Percentiles rank a stretch among this genome's conserved stretches.
These are phyloP conservation scores for Elsinoe ampelina DNA, from an alignment of 2,329 filamentous ascomycete species.

Conservation along the genomic window DNA sequence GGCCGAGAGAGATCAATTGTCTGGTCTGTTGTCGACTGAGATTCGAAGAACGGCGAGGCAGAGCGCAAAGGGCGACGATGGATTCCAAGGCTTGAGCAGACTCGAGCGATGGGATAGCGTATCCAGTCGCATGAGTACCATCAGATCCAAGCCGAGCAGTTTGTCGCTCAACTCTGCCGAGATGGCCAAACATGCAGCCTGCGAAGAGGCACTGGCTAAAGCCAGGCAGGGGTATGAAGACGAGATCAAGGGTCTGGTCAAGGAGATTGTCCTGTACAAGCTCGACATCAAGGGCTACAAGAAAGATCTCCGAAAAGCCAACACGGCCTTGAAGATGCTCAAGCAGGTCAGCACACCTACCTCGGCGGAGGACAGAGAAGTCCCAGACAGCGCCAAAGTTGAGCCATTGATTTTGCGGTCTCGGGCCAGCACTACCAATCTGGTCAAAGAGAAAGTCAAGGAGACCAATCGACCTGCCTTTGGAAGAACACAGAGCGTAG, in stretches of 20 bases:
- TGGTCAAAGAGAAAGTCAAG: neutral
- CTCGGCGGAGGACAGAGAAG: neutral
- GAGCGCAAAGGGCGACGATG: slow-evolving; percentile 5
- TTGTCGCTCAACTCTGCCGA: slow-evolving; percentile 14
- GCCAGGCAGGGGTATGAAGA: slow-evolving; percentile 24
- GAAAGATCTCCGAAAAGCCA: slow-evolving; percentile 26
- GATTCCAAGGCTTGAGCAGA: neutral
- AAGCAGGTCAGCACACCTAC: slow-evolving; percentile 15
- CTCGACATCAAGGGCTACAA: slow-evolving; percentile 41
- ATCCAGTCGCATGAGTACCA: slow-evolving; percentile 2
- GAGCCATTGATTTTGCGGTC: neutral
- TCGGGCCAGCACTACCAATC: slow-evolving; percentile 4
- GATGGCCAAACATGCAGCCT: slow-evolving; percentile 5
- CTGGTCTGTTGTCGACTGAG: slow-evolving; percentile 1
- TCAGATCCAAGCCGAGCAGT: slow-evolving; percentile 2
- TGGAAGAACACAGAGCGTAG: neutral
- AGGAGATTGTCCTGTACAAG: slow-evolving; percentile 42
- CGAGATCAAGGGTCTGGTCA: slow-evolving; percentile 35
- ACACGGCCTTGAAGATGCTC: slow-evolving; percentile 24
- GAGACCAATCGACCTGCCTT: neutral
- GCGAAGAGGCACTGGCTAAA: slow-evolving; percentile 23
- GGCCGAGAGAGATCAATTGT: slow-evolving; percentile 17
- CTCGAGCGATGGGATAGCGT: slow-evolving; percentile 5
- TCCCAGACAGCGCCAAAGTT: slow-evolving; percentile 8
- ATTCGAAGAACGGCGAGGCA: slow-evolving; percentile 1